Evolutionary conservation across 1,284 basidiomycete genomes (phyloP), one percentile per base, ranked within the genome.

Genomic region (Cystobasidium sp.): DNA sequence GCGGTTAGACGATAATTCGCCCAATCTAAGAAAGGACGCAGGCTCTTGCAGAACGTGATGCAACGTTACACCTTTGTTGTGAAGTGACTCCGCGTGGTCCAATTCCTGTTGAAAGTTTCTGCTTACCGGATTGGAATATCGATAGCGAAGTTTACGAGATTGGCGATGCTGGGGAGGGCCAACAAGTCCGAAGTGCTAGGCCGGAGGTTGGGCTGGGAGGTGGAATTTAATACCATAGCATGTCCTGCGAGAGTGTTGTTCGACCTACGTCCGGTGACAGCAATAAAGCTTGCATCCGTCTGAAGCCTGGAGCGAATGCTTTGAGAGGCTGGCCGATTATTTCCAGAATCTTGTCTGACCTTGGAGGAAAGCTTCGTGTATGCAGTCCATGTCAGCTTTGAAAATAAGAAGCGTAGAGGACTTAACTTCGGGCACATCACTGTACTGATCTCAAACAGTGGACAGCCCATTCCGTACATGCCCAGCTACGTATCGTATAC

Each of bases 381-480:
- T 58, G 55, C 55, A 58, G 55, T 58, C 55, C 55, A 16, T 58
- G 55, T 58, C 55, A 58, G 55, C 55, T 58, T 58, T 58, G 55
- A 58, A 58, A 58, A 14, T 58, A 3, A 58, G 55, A 39, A 58
- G 55, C 55, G 31, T 58, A 58, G 55, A 58, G 55, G 22, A 24
- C 55, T 58, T 58, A n/a, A n/a, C 22, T 56, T 56, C 53, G 53
- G 22, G 53, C 53, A 62, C 31, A 43, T 62, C 41, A 62, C 41
- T 47, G 59, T 62, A 47, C 59, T 62, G 39, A 62, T 62, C 46
- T 41, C 59, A 62, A 44, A 62, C 59, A 62, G 59, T 44, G 46
- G 59, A 62, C 59, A 62, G 41, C 59, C 59, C 39, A 62, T 43
- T 43, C 59, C 39, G 46, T 62, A 62, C 46, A 62, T 62, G 59